Evolutionary conservation across 2,329 filamentous ascomycete species (phyloP).

Genomic region (Pseudocercospora eumusae): DNA sequence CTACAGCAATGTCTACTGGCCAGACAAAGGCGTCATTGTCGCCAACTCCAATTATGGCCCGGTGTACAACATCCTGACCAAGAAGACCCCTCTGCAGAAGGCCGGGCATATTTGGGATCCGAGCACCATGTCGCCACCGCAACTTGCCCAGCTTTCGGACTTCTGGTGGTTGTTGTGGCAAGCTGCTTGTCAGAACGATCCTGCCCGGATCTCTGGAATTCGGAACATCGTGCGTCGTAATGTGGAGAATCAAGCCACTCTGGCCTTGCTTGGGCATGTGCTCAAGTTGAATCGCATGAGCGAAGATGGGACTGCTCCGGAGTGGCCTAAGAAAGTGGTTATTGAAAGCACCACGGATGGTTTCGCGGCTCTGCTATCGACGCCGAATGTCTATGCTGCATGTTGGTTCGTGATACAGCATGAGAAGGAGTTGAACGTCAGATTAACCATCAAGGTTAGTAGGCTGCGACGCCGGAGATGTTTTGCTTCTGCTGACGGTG

Average conservation of each 20-base stretch:
- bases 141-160: slow-evolving; percentile 1
- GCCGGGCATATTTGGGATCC: not conserved
- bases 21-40: not conserved
- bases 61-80: not conserved
- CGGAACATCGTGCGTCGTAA: slow-evolving; percentile 2
- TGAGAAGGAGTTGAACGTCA: not conserved
- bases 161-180: slow-evolving; percentile 5
- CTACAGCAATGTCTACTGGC: slow-evolving; percentile 5
- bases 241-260: slow-evolving; percentile 3
- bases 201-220: not conserved
- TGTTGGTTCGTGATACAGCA: slow-evolving; percentile 6
- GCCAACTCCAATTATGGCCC: slow-evolving; percentile 1
- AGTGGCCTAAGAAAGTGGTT: not conserved
- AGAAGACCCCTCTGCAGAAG: not conserved
- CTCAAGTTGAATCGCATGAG: not conserved
- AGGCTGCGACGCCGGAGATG: too few relatives aligned
- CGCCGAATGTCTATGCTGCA: not conserved
- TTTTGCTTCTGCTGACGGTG: not conserved
- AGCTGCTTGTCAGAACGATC: not conserved
- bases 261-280: not conserved
- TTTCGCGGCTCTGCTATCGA: not conserved
- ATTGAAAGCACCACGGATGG: not conserved
- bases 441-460: not conserved
- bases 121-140: slow-evolving; percentile 1
- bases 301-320: not conserved